Evolutionary conservation across 1,284 basidiomycete species (phyloP).

Genomic region (Austroboletus olivaceoglutinosus): DNA sequence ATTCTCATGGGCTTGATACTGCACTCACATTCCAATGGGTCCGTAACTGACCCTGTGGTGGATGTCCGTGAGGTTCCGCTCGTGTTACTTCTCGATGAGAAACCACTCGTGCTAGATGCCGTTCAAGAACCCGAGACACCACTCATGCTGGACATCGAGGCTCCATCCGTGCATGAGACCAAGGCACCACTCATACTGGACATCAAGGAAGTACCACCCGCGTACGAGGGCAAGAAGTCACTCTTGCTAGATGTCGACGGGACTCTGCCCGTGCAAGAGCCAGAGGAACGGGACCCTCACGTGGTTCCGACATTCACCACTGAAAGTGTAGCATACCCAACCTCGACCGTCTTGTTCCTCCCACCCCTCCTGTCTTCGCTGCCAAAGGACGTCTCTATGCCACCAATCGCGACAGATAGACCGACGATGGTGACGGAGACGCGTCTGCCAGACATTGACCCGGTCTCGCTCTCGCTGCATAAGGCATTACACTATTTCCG

Average conservation of each 20-base stretch:
- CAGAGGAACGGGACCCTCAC: constrained; percentile 48
- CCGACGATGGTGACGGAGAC: constrained; percentile 63
- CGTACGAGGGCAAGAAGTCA: background rate
- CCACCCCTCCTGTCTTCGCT: constrained; percentile 78
- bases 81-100: background rate
- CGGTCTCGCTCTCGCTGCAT: constrained; percentile 80
- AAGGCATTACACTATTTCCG: constrained; percentile 78
- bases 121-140: background rate
- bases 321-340: constrained; percentile 37
- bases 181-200: background rate
- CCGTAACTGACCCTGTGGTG: background rate
- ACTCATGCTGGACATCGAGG: background rate
- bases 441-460: constrained; percentile 79
- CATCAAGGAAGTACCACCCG: background rate
- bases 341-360: constrained; percentile 65
- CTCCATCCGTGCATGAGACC: background rate
- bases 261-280: background rate
- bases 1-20: constrained; percentile 34
- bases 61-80: background rate
- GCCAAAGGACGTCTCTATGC: constrained; percentile 39
- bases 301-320: constrained; percentile 53
- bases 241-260: background rate
- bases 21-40: constrained; percentile 30
- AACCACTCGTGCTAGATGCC: background rate
- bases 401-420: constrained; percentile 28